Base-by-base conservation (phyloP, 495 filamentous ascomycete species). In the Glonium stellatum region DNA sequence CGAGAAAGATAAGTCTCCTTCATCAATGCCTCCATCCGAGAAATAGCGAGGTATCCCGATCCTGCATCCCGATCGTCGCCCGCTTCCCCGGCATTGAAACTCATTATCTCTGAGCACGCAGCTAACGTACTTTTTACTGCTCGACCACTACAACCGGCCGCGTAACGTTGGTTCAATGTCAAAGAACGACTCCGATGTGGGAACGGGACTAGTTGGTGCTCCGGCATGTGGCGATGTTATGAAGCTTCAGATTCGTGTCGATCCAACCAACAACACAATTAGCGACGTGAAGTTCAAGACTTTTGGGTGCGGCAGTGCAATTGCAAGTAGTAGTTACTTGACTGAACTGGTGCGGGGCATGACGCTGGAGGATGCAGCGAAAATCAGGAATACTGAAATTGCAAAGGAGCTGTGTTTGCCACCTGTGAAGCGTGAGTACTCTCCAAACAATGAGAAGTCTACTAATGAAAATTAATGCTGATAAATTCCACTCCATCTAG, bases 241-340 rank as follows among this genome's bases (percentile, higher is more conserved):
- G 89, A 96, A 96, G 73, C 84, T 99, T 44, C 92, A 99, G 78
- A 99, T 99, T 75, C 87, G 89, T 57, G 95, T 99, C 66, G 90
- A 97, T 76, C 88, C 89, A 53, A 80, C 85, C 39, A 87, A 84
- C 71, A 86, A 95, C 69, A 90, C 84, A 57, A 99, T 99, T 73
- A 83, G 82, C 62, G 95, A 99, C 62, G 91, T 96, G 66, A 90
- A 92, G 72, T 96, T 95, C 82, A 95, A 99, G 84, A 97, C 95
- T 0, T 99, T 99, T 71, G 95, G 95, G 18, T 99, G 95, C 73
- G 95, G 95, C 18, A 90, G 85, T 44, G 95, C 95, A 35, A 99
- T 99, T 73, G 91, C 91, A 37, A 89, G 85, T 34, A 89, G 84
- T 12, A 90, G 85, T 63, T 97, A 97, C 69, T 71, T 97, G 65